Evolutionary conservation across 768 basidiomycete species (phyloP).

Genomic region (Boletus fagicola): DNA sequence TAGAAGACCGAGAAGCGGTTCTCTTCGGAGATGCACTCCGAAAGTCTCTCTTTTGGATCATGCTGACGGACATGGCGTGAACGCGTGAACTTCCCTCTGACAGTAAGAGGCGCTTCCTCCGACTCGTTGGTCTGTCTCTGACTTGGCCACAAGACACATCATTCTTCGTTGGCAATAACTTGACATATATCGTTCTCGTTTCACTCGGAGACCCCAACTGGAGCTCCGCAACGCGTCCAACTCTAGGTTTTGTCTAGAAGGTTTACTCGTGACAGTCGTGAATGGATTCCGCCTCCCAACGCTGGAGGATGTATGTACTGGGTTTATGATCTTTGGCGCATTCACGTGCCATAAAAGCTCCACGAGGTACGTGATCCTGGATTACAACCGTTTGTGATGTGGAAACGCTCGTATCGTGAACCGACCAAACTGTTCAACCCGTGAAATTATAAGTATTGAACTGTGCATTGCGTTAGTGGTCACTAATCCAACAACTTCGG

Average conservation of each 20-base stretch:
- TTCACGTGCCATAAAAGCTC: neutral
- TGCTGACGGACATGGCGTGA: too few relatives aligned
- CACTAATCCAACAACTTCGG: too few relatives aligned
- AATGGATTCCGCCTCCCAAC: neutral
- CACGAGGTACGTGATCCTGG: neutral
- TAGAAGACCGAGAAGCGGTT: neutral
- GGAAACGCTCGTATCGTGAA: neutral
- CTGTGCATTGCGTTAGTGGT: constrained; percentile 3
- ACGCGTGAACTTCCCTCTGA: too few relatives aligned
- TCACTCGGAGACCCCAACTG: neutral
- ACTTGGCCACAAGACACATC: neutral
- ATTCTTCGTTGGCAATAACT: neutral
- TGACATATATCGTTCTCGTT: neutral
- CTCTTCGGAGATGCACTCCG: neutral
- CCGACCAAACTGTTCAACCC: neutral
- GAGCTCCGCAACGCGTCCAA: neutral
- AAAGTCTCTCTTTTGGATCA: neutral
- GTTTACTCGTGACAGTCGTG: neutral
- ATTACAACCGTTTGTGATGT: neutral
- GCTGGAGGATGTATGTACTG: too few relatives aligned
- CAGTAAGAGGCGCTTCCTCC: too few relatives aligned
- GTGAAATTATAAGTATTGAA: constrained; percentile 9
- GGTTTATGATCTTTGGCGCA: too few relatives aligned
- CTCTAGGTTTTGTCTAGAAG: neutral
- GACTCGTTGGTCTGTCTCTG: too few relatives aligned